Conservation (phyloP, 208 protist species). For the Crithidia mellificae region DNA sequence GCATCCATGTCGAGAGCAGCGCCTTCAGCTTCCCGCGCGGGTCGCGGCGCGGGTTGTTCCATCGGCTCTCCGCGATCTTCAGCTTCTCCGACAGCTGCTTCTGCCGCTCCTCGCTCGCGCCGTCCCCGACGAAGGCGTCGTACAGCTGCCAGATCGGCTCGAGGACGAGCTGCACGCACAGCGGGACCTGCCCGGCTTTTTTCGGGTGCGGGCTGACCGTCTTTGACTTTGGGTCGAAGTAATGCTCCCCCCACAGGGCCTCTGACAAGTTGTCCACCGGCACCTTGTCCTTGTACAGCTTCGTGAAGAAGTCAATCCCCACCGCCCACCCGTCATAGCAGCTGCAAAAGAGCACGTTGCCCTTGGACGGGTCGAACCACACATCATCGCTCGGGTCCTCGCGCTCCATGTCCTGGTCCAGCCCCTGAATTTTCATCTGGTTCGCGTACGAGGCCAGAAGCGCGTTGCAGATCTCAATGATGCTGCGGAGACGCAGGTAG, state of each 20-base stretch:
- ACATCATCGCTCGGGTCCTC: conserved; percentile 88
- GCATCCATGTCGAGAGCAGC: conserved; percentile 94
- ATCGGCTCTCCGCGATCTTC: conserved; percentile 61
- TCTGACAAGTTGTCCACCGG: conserved; percentile 61
- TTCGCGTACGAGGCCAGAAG: conserved; percentile 81
- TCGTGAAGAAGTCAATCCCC: conserved; percentile 87
- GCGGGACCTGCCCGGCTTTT: conserved; percentile 79
- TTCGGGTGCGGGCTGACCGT: conserved; percentile 67
- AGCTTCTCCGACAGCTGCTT: conserved; percentile 63
- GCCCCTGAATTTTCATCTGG: conserved; percentile 77
- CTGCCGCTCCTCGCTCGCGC: conserved; percentile 81
- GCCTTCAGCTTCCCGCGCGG: conserved; percentile 72
- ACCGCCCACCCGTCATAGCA: conserved; percentile 94
- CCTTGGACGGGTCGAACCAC: conserved; percentile 95
- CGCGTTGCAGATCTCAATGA: conserved; percentile 95
- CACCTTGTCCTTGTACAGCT: conserved; percentile 92
- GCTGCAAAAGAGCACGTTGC: conserved; percentile 98
- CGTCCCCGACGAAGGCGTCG: conserved; percentile 68
- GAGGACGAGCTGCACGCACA: conserved; percentile 97
- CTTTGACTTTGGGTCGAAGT: conserved; percentile 95
- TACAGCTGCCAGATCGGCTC: conserved; percentile 97
- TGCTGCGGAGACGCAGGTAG: conserved; percentile 91
- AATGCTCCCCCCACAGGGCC: conserved; percentile 97
- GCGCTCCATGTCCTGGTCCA: conserved; percentile 80
- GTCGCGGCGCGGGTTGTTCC: conserved; percentile 78